phyloP scores from a whole-genome alignment of 176 grass and related monocot species.

The Triticum timopheevii region DNA sequence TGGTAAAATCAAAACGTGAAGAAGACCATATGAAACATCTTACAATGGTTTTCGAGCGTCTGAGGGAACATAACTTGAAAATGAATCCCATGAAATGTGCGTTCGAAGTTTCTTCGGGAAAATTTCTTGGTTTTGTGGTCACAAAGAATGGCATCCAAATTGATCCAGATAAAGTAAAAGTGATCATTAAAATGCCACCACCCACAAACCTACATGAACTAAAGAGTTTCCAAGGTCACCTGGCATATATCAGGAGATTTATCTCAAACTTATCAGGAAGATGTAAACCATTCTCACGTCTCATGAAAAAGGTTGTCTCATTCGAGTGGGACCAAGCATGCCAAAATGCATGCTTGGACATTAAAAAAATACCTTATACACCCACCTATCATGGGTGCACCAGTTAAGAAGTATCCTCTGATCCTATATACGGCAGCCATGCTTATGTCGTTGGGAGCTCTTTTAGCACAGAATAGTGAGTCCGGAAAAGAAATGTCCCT shows the following conservation, averaged over 20 bases:
- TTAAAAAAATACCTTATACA: no score
- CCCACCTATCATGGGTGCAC: neutral
- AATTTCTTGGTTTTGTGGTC: neutral
- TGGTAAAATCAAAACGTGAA: neutral
- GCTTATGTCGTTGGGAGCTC: neutral
- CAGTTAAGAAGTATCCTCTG: neutral
- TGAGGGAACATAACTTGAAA: neutral
- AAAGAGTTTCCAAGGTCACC: no score
- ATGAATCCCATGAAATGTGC: neutral
- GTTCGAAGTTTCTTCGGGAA: neutral
- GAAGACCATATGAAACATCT: neutral
- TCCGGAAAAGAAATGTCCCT: no score
- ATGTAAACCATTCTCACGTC: neutral
- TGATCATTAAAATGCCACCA: neutral
- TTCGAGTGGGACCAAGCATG: no score
- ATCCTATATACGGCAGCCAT: neutral
- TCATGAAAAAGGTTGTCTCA: no score
- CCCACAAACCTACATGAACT: neutral
- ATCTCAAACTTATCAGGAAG: neutral
- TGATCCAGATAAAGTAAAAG: neutral
- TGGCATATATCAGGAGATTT: no score
- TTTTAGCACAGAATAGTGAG: neutral
- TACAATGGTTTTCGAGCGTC: neutral
- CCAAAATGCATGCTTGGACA: no score
- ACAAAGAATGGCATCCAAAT: neutral